Conservation (phyloP, 148 eudicot genomes). For the Rhododendron mucronatum region DNA sequence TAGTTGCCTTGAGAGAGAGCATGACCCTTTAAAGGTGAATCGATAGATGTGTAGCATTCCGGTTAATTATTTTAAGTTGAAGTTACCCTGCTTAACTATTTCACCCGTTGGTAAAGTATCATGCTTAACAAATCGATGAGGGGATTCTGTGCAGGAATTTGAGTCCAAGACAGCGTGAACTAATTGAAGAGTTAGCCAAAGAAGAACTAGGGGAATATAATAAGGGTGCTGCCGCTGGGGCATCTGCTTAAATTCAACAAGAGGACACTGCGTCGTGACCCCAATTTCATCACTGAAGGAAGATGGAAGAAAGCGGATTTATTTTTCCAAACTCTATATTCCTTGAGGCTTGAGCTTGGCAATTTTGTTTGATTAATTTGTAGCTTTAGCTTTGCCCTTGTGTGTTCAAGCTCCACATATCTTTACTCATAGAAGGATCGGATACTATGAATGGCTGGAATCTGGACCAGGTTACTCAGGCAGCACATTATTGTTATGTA, state of each 20-base stretch:
- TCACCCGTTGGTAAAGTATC: too few relatives aligned
- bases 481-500: neutral
- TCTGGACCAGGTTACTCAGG: neutral
- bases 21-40: neutral
- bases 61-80: neutral
- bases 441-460: neutral
- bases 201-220: conserved; percentile 73
- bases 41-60: neutral
- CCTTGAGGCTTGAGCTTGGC: conserved; percentile 11
- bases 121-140: neutral
- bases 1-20: neutral
- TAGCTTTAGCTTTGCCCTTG: neutral
- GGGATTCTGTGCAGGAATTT: conserved; percentile 45
- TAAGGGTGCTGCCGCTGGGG: conserved; percentile 73
- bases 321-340: neutral
- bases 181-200: conserved; percentile 81
- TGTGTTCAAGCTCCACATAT: neutral
- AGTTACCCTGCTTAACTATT: neutral
- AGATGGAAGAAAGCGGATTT: neutral
- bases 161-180: conserved; percentile 76
- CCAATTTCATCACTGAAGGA: neutral
- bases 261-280: neutral
- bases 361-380: conserved; percentile 10
- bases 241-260: conserved; percentile 31
- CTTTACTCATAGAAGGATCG: neutral